These are phyloP conservation scores for Arthrobotrys conoides DNA, from an alignment of 2,329 filamentous ascomycete genomes.

Conservation along the genomic window DNA sequence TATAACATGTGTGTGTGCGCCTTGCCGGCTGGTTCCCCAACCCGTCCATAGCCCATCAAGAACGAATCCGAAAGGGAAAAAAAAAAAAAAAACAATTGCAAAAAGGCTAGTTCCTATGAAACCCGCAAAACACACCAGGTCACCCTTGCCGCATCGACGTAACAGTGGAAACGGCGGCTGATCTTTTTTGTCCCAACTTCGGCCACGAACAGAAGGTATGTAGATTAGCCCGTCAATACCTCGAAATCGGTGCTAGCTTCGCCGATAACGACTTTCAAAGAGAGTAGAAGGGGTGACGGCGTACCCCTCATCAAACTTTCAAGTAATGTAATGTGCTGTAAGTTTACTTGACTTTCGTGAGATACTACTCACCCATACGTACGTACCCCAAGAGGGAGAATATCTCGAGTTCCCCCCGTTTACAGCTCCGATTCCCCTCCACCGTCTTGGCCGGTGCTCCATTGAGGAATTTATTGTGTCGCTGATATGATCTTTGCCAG, in stretches of 20 bases:
- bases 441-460: slow-evolving; percentile 27
- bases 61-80: too few species aligned
- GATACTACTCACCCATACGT: neutral
- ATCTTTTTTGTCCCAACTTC: slow-evolving; percentile 59
- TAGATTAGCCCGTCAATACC: slow-evolving; percentile 47
- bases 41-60: slow-evolving; percentile 7
- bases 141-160: slow-evolving; percentile 54
- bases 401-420: slow-evolving; percentile 39
- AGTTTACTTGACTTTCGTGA: slow-evolving; percentile 27
- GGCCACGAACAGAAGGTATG: slow-evolving; percentile 55
- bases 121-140: slow-evolving; percentile 33
- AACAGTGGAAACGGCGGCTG: slow-evolving; percentile 58
- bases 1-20: slow-evolving; percentile 15
- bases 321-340: too few species aligned
- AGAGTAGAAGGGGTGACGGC: neutral
- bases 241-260: slow-evolving; percentile 36
- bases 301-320: too few species aligned
- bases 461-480: slow-evolving; percentile 54
- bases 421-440: slow-evolving; percentile 1
- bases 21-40: slow-evolving; percentile 28
- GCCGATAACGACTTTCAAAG: slow-evolving; percentile 31
- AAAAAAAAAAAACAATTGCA: too few species aligned
- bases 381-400: slow-evolving; percentile 1
- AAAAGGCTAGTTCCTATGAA: slow-evolving; percentile 34
- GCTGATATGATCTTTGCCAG: slow-evolving; percentile 46